Evolutionary conservation across 768 basidiomycete species (phyloP).

Genomic region (Suillus cothurnatus): DNA sequence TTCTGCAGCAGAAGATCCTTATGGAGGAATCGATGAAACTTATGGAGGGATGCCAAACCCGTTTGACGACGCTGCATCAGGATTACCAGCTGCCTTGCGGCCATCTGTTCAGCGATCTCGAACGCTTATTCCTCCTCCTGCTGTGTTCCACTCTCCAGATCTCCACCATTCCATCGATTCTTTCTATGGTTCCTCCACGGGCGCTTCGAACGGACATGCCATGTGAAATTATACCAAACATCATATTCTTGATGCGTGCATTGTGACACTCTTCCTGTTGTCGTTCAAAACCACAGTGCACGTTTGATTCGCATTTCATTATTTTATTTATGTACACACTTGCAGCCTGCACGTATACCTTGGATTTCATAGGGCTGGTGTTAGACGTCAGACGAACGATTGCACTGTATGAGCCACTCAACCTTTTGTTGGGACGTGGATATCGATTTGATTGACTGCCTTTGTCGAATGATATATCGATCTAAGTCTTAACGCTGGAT

Average conservation of each 20-base stretch:
- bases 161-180: slow-evolving; percentile 31
- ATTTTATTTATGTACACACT: background rate
- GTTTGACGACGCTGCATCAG: slow-evolving; percentile 9
- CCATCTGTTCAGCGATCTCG: slow-evolving; percentile 14
- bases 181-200: slow-evolving; percentile 20
- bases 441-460: slow-evolving; percentile 1
- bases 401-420: background rate
- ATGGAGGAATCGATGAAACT: slow-evolving; percentile 13
- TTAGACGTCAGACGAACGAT: background rate
- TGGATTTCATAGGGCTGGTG: background rate
- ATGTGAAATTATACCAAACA: background rate
- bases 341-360: slow-evolving; percentile 1
- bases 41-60: slow-evolving; percentile 20
- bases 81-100: slow-evolving; percentile 19
- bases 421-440: background rate
- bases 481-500: background rate
- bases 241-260: background rate
- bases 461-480: background rate
- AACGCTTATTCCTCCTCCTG: slow-evolving; percentile 8
- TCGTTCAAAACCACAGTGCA: slow-evolving; percentile 4
- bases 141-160: slow-evolving; percentile 6
- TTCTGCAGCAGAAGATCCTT: slow-evolving; percentile 23
- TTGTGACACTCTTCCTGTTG: slow-evolving; percentile 5
- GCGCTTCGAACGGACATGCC: background rate
- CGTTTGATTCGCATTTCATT: background rate